Percentiles rank a stretch among this genome's conserved stretches.
Evolutionary conservation across 768 basidiomycete genomes (phyloP).

Genomic region (Filobasidium floriforme): DNA sequence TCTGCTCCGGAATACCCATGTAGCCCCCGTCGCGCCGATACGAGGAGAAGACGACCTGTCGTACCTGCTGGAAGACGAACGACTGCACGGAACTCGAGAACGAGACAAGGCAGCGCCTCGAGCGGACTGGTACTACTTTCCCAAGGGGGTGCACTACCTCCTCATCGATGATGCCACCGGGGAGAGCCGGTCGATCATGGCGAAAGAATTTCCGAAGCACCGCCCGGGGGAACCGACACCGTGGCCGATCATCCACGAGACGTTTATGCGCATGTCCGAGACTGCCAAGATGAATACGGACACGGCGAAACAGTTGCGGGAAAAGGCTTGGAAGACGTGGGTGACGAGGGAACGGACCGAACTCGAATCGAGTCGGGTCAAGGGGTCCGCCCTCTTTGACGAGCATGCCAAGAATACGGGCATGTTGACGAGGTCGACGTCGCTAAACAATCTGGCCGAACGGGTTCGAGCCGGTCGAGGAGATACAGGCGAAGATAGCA

Average conservation of each 20-base stretch:
- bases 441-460: slow-evolving; percentile 15
- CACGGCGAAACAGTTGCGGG: slow-evolving; percentile 32
- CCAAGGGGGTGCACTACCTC: slow-evolving; percentile 65
- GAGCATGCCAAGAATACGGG: background rate
- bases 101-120: slow-evolving; percentile 83
- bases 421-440: slow-evolving; percentile 11
- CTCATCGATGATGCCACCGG: slow-evolving; percentile 84
- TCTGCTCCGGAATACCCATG: slow-evolving; percentile 25
- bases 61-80: slow-evolving; percentile 62
- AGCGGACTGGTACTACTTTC: slow-evolving; percentile 81
- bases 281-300: slow-evolving; percentile 13
- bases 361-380: slow-evolving; percentile 7
- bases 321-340: slow-evolving; percentile 37
- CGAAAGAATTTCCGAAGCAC: slow-evolving; percentile 66
- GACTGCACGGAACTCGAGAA: slow-evolving; percentile 76
- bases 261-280: slow-evolving; percentile 32
- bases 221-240: slow-evolving; percentile 48
- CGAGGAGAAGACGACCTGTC: slow-evolving; percentile 40
- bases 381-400: slow-evolving; percentile 16
- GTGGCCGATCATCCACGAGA: slow-evolving; percentile 70
- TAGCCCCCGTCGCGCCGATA: slow-evolving; percentile 22
- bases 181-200: slow-evolving; percentile 74
- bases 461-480: background rate
- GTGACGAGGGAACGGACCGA: slow-evolving; percentile 23
- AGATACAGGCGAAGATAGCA: slow-evolving; percentile 5